Base-by-base conservation (phyloP, 2,329 filamentous ascomycete species). In the Arthroderma sp. region DNA sequence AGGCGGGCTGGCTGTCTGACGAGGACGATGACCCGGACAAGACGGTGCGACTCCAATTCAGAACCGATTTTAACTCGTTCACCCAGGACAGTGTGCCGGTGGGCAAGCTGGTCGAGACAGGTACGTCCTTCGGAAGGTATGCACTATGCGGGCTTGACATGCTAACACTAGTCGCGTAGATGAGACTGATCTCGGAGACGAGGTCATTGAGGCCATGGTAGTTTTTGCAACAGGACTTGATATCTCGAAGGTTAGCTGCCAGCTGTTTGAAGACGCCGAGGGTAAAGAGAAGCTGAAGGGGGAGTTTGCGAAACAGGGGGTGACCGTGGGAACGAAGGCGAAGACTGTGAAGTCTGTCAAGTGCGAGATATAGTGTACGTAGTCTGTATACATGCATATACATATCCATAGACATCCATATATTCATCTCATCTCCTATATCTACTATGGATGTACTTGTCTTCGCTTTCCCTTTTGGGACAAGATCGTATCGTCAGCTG, bases 131-230 rank as follows among this genome's bases (percentile, higher is more conserved):
- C n/a, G 29, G 22, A 9, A 27, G n/a, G 6, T 32, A 11, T 32
- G 7, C 9, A 37, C 11, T 7, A 36, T 36, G 8, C 29, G 29
- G 10, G 8, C 4, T 29, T 43, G 42, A 43, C 39, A 36, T 7
- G 22, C 29, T 28, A 22, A 9, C 7, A 11, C 4, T 29, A 29
- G 22, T 27, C 10, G 36, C 9, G 27, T 38, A 48, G 48, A 28
- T 4, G 27, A 38, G 8, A 29, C 31, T 28, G 42, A 34, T 36
- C 46, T 38, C 9, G 9, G 28, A 9, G 32, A 22, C 33, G 22
- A 34, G 40, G 44, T 49, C 30, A 2, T 45, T 11, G 42, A 50
- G 22, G 49, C 49, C 9, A 34, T 43, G 37, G 40, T 50, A 15
- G 37, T 48, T 4, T 42, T 28, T 6, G 43, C 36, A 5, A n/a